Base-by-base conservation (phyloP, 495 filamentous ascomycete genomes). In the Glutinoglossum americanum region DNA sequence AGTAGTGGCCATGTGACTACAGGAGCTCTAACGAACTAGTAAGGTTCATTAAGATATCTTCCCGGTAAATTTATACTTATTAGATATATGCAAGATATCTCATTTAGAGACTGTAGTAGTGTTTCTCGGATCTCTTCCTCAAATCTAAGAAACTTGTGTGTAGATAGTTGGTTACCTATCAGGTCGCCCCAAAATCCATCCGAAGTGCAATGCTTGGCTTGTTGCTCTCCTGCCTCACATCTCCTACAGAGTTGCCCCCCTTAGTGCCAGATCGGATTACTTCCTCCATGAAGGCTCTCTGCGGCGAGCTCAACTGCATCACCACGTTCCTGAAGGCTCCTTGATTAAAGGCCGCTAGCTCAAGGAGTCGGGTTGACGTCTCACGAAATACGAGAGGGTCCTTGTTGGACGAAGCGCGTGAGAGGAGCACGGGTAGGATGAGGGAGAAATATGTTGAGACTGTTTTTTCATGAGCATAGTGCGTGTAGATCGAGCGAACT, bases 121-220 rank as follows among this genome's bases (percentile, higher is more conserved):
- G 3, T 45, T 45, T 19, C 41, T 23, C 41, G 13, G 13, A 45
- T 45, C n/a, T 45, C 3, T 6, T 21, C 41, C 41, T 45, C 41
- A 45, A 45, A 45, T 45, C 41, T n/a, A 23, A 15, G 30, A 33
- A 33, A 33, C 30, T 33, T 9, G 9, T 33, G 30, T 9, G 30
- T 3, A 9, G 30, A 39, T 39, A 21, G 21, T 19, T 45, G 17
- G 21, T 21, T n/a, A 11, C 41, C 41, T 45, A 45, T 45, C n/a
- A 13, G 32, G 51, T 21, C 10, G 41, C 60, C 33, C 62, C 59
- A 77, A 98, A 96, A 65, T 94, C 76, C 84, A 97, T 89, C 74
- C 90, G 87, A 68, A 99, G 65, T 55, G 87, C 87, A 76, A 99
- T 99, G 60, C 71, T 94, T 15, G 92, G 93, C 69, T 81, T 75